Evolutionary conservation across 148 eudicot species (phyloP), one percentile per base, ranked within the genome.

Genomic region (Rhododendron ferrugineum): DNA sequence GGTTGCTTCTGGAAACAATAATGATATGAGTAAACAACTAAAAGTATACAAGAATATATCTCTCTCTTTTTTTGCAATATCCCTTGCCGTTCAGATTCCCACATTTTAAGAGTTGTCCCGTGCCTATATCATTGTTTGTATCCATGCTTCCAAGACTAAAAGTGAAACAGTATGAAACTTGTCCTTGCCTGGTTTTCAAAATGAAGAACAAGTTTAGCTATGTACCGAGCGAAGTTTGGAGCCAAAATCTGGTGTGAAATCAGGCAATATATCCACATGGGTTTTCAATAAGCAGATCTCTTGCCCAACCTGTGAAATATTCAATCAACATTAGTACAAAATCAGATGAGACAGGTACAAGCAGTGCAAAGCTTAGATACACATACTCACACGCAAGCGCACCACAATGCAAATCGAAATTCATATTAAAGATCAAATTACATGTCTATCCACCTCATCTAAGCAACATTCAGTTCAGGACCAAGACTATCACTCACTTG

Each of bases 211-310:
- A 84, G 76, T 70, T 77, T 47, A 81, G 66, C 83, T 36, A 86
- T 72, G 72, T 92, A 95, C 98, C 88, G 88, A 44, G 50, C 96
- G 96, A 80, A 96, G 96, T 88, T 93, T 96, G 79, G 98, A 89
- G 73, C 98, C 95, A 84, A 96, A 96, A 81, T 94, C 96, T 26
- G 95, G 92, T 37, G 93, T 96, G 84, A 96, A 96, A 92, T 94
- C 96, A 85, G 98, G 98, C 47, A 96, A 90, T 85, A 96, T 96
- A 87, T 96, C 98, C 54, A 96, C 98, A 91, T 96, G 98, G 34
- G 98, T 96, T 84, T 96, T 96, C 89, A 96, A 88, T 87, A 96
- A 84, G 89, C 98, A 96, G 75, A 96, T 96, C 89, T 96, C 98
- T 30, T 88, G 91, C 80, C 98, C 98, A 90, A 94, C 98, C 98